phyloP scores from a whole-genome alignment of 2,329 filamentous ascomycete genomes.

The Fusarium verrucosum region DNA sequence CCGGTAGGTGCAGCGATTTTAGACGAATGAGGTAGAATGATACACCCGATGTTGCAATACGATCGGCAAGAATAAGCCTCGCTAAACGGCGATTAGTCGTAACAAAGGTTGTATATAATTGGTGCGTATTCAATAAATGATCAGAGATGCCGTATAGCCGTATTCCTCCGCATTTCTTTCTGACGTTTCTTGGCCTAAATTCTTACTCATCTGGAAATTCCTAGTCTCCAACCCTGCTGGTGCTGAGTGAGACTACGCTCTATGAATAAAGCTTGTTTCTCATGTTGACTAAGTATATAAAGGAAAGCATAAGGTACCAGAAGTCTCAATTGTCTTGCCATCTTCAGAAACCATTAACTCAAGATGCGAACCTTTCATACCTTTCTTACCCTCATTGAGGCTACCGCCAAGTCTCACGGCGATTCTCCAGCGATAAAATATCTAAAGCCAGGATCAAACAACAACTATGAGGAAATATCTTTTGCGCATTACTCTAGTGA shows the following conservation, averaged over 20 bases:
- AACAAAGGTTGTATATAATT: background rate
- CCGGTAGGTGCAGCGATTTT: too few relatives aligned
- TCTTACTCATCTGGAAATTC: background rate
- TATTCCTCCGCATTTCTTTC: background rate
- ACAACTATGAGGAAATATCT: background rate
- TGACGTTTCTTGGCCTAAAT: background rate
- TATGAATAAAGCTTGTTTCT: accelerated
- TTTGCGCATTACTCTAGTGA: background rate
- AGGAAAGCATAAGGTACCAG: too few relatives aligned
- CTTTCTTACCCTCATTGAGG: background rate
- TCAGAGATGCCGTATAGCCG: background rate
- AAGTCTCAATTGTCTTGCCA: too few relatives aligned
- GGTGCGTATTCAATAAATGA: background rate
- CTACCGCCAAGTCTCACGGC: background rate
- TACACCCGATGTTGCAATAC: background rate
- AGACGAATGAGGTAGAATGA: background rate
- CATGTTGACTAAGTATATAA: background rate
- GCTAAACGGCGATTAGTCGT: background rate
- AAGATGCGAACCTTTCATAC: conserved; percentile 4
- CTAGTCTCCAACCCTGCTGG: background rate
- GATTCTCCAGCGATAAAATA: background rate
- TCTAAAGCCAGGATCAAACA: accelerated
- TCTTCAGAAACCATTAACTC: too few relatives aligned
- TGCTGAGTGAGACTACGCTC: background rate
- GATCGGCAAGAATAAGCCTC: background rate